Evolutionary conservation across 129 eudicot genomes (phyloP).

Genomic region (Flaveria trinervia): DNA sequence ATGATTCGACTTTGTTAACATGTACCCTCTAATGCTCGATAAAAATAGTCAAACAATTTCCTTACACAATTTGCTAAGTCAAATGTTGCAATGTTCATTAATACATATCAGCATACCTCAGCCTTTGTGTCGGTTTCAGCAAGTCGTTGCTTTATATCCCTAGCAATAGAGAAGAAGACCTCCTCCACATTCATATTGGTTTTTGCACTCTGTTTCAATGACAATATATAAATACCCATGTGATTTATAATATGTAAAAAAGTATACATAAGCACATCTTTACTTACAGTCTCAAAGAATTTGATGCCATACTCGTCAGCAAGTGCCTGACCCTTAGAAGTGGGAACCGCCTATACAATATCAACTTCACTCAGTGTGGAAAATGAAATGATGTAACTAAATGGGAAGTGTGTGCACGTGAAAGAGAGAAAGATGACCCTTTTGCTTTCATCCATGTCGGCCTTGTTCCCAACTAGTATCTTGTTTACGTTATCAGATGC

Average conservation of each 20-base stretch:
- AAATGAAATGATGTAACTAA: conserved; percentile 13
- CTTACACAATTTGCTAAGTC: neutral
- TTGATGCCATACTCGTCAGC: conserved; percentile 95
- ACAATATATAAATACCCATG: neutral
- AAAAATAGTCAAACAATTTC: neutral
- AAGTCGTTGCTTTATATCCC: conserved; percentile 88
- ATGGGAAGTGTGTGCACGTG: neutral
- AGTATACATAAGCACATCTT: neutral
- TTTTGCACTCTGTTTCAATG: conserved; percentile 78
- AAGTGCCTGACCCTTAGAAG: conserved; percentile 90
- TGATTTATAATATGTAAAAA: conserved; percentile 16
- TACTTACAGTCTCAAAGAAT: conserved; percentile 90
- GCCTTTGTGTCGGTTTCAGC: conserved; percentile 80
- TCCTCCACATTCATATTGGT: conserved; percentile 92
- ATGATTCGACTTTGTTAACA: neutral
- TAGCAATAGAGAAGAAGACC: conserved; percentile 81
- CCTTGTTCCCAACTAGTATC: conserved; percentile 91
- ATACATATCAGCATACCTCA: conserved; percentile 53
- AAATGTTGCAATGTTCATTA: neutral
- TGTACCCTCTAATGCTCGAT: neutral
- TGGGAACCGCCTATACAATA: conserved; percentile 74
- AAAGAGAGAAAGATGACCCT: conserved; percentile 54
- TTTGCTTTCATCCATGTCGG: conserved; percentile 97
- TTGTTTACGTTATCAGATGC: conserved; percentile 96
- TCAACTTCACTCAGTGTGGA: conserved; percentile 10